These are phyloP conservation scores for Oropetium thomaeum DNA, from an alignment of 176 grass and related monocot genomes.

Conservation along the genomic window DNA sequence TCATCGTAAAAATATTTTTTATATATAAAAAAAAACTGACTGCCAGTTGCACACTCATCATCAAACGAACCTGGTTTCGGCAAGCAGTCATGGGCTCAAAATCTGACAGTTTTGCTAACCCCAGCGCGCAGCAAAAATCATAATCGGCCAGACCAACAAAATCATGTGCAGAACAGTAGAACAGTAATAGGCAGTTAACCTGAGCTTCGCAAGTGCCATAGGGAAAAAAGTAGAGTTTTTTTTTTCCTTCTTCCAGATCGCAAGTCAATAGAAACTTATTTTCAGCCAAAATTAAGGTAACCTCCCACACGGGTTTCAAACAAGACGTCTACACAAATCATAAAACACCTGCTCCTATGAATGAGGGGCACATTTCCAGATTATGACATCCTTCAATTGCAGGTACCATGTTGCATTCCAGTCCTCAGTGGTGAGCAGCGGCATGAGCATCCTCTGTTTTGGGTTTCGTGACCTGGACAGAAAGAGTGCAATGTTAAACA, in stretches of 20 bases:
- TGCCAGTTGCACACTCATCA: no score
- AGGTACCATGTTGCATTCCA: background rate
- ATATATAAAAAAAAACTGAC: no score
- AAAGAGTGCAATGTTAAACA: background rate
- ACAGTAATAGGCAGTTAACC: no score
- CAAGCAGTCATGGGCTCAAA: no score
- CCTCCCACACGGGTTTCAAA: constrained; percentile 1
- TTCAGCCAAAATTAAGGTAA: background rate
- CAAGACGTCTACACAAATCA: constrained; percentile 18
- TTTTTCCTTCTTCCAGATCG: constrained; percentile 4
- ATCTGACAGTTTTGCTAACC: no score
- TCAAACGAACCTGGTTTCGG: no score
- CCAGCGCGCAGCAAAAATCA: no score
- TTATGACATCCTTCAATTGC: background rate
- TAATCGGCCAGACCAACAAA: no score
- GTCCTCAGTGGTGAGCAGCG: constrained; percentile 45
- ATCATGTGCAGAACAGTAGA: no score
- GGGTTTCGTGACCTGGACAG: constrained; percentile 42
- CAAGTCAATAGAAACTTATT: constrained; percentile 35
- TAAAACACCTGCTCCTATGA: background rate
- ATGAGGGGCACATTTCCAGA: background rate
- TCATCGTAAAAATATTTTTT: no score
- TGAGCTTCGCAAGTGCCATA: no score
- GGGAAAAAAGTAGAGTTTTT: background rate
- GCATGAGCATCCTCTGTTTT: constrained; percentile 46